Percentiles rank a stretch among this genome's conserved stretches.
These are phyloP conservation scores for Calonectria pseudoturangicola DNA, from an alignment of 2,329 filamentous ascomycete species.

Conservation along the genomic window DNA sequence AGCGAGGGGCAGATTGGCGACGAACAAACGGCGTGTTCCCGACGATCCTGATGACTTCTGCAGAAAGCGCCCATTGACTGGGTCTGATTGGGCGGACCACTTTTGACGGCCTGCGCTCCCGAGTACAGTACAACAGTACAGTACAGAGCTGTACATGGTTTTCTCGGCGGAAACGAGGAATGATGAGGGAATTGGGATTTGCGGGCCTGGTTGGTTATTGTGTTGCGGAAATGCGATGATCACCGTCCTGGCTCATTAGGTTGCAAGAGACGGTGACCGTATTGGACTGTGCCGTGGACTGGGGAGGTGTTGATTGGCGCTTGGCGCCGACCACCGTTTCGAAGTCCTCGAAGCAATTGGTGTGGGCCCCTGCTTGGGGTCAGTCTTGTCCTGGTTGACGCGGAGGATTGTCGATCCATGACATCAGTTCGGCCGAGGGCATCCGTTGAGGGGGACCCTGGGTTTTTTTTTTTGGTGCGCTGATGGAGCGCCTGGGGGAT, in stretches of 20 bases:
- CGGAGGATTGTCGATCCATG: constrained; percentile 57
- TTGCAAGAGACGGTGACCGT: constrained; percentile 45
- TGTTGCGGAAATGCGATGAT: constrained; percentile 43
- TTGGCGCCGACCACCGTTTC: constrained; percentile 50
- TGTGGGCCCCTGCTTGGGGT: constrained; percentile 36
- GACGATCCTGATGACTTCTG: constrained; percentile 38
- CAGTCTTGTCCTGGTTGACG: constrained; percentile 43
- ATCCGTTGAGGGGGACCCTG: constrained; percentile 41
- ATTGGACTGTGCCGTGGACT: constrained; percentile 46
- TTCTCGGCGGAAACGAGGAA: constrained; percentile 43
- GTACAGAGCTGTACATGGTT: constrained; percentile 22
- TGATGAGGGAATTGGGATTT: constrained; percentile 52
- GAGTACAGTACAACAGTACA: constrained; percentile 22
- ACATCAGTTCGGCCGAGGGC: constrained; percentile 56
- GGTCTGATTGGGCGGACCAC: constrained; percentile 17
- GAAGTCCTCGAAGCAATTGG: constrained; percentile 33
- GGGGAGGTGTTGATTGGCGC: constrained; percentile 42
- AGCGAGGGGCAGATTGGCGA: constrained; percentile 39
- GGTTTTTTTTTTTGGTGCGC: constrained; percentile 37
- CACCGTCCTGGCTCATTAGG: constrained; percentile 40
- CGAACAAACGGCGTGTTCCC: constrained; percentile 31
- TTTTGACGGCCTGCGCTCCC: constrained; percentile 14
- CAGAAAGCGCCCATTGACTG: constrained; percentile 23
- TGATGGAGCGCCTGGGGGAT: constrained; percentile 43
- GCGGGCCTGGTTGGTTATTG: constrained; percentile 39